Evolutionary conservation across 139 green algal species (phyloP).

Genomic region (Micractinium conductrix): DNA sequence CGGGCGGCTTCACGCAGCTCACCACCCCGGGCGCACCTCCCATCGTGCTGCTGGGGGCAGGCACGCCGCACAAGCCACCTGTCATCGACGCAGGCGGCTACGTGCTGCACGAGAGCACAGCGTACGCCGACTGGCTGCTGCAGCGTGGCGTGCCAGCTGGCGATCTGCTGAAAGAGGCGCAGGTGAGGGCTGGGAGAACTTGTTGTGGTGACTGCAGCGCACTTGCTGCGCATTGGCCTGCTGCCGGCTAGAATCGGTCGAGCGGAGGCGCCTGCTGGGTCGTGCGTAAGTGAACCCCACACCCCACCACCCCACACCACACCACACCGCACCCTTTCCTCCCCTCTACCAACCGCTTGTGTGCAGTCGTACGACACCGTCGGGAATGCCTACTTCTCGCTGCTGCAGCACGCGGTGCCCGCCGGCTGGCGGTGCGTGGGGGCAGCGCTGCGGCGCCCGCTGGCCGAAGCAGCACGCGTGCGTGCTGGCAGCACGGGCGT

Average conservation of each 20-base stretch:
- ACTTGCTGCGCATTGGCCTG: too few species aligned
- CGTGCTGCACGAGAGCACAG: constrained; percentile 78
- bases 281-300: too few species aligned
- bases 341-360: too few species aligned
- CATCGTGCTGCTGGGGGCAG: constrained; percentile 65
- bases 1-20: neutral
- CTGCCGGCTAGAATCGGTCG: too few species aligned
- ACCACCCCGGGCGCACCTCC: constrained; percentile 6
- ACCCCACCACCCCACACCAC: too few species aligned
- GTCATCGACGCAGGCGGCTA: constrained; percentile 64
- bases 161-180: constrained; percentile 72
- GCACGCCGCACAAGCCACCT: constrained; percentile 86
- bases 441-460: too few species aligned
- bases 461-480: too few species aligned
- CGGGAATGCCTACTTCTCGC: constrained; percentile 86
- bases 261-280: too few species aligned
- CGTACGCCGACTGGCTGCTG: constrained; percentile 74
- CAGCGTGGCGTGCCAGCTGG: constrained; percentile 38
- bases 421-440: constrained; percentile 63
- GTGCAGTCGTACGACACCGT: constrained; percentile 88
- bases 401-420: constrained; percentile 82
- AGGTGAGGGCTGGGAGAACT: too few species aligned
- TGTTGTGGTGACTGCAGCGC: too few species aligned
- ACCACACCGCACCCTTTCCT: too few species aligned
- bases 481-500: too few species aligned